These are phyloP conservation scores for Nothomitra cinnamomea DNA, from an alignment of 2,329 filamentous ascomycete species.

Conservation along the genomic window DNA sequence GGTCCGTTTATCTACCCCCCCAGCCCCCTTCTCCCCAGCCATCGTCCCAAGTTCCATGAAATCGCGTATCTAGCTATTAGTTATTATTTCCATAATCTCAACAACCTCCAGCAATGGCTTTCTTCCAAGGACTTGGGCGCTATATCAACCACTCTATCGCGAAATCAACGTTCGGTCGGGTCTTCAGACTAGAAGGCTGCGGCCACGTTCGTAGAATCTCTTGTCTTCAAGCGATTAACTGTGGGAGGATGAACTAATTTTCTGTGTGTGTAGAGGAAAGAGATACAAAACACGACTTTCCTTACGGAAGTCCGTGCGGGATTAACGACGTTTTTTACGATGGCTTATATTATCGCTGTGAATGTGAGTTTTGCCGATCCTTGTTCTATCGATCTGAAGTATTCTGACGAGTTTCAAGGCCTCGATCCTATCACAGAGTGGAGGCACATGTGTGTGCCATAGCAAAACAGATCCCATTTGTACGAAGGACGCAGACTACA, in stretches of 20 bases:
- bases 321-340: conserved; percentile 61
- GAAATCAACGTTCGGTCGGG: not conserved
- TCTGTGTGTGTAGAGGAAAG: conserved; percentile 34
- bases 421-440: conserved; percentile 52
- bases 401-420: conserved; percentile 30
- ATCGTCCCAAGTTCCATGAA: too few species aligned
- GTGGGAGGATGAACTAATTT: conserved; percentile 6
- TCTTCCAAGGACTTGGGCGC: not conserved
- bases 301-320: conserved; percentile 73
- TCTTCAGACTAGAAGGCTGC: conserved; percentile 64
- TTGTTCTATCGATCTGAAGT: not conserved
- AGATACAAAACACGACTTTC: conserved; percentile 60
- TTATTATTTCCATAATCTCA: too few species aligned
- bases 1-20: too few species aligned
- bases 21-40: too few species aligned
- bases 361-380: conserved; percentile 21
- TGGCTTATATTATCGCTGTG: conserved; percentile 53
- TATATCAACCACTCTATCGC: not conserved
- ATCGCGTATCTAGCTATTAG: too few species aligned
- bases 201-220: conserved; percentile 48
- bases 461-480: conserved; percentile 36
- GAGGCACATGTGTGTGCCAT: conserved; percentile 61
- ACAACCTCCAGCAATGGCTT: not conserved
- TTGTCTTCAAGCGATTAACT: too few species aligned
- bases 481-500: conserved; percentile 38